Conservation (phyloP, 352 stramenopile species). For the Phytopythium kandeliae region DNA sequence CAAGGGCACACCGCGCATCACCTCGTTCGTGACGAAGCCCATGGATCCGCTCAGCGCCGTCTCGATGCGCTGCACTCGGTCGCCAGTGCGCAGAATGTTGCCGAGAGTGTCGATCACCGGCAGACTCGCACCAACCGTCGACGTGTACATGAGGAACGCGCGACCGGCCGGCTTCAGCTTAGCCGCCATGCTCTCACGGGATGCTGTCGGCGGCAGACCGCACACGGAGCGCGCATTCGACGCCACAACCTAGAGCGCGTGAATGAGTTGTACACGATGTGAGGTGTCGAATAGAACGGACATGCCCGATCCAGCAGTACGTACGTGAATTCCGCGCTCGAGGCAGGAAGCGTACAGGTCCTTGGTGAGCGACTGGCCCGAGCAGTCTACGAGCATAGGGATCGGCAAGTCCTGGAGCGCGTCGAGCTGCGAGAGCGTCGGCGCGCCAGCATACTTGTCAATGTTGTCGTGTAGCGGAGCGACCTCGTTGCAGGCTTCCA, state of each 20-base stretch:
- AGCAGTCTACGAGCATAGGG: constrained; percentile 71
- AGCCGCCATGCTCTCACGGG: constrained; percentile 49
- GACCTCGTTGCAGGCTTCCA: constrained; percentile 36
- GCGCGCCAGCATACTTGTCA: constrained; percentile 34
- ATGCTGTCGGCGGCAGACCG: constrained; percentile 41
- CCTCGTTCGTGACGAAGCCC: constrained; percentile 65
- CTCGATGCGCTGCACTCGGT: constrained; percentile 52
- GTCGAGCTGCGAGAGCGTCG: constrained; percentile 45
- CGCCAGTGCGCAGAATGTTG: constrained; percentile 68
- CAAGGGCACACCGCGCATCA: constrained; percentile 64
- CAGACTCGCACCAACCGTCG: constrained; percentile 62
- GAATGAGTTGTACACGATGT: background rate
- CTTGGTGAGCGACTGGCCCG: constrained; percentile 39
- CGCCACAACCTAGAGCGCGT: constrained; percentile 29
- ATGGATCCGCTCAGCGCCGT: constrained; percentile 65
- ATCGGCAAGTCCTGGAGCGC: constrained; percentile 62
- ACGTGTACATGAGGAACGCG: constrained; percentile 79
- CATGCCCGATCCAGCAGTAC: background rate
- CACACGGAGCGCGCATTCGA: constrained; percentile 64
- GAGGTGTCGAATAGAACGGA: background rate
- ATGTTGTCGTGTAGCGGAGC: constrained; percentile 12
- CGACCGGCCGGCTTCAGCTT: constrained; percentile 29
- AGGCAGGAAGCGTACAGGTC: constrained; percentile 58
- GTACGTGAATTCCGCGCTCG: constrained; percentile 54
- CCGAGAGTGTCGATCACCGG: constrained; percentile 70